phyloP scores from a whole-genome alignment of 1,139 yeast genomes.

The Blastobotrys persicus region DNA sequence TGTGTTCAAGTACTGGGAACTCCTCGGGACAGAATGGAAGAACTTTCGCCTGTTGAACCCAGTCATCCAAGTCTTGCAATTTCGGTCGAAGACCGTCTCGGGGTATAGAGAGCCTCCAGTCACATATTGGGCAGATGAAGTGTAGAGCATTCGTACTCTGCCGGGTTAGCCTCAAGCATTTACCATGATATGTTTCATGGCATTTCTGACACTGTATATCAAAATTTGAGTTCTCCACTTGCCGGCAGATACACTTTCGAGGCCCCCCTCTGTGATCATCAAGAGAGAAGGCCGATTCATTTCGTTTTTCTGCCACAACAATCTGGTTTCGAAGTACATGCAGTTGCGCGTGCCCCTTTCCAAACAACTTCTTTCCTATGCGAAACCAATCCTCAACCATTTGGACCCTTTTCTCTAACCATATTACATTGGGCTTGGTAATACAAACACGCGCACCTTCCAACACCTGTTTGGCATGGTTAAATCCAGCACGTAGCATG shows the following conservation, averaged over 20 bases:
- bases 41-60: slow-evolving; percentile 26
- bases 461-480: slow-evolving; percentile 28
- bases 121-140: slow-evolving; percentile 71
- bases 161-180: slow-evolving; percentile 52
- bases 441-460: slow-evolving; percentile 29
- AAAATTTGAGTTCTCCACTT: slow-evolving; percentile 54
- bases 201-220: slow-evolving; percentile 83
- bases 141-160: slow-evolving; percentile 29
- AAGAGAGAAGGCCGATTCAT: slow-evolving; percentile 42
- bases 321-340: slow-evolving; percentile 37
- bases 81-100: slow-evolving; percentile 38
- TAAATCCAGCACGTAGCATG: slow-evolving; percentile 34
- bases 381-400: slow-evolving; percentile 45
- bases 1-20: slow-evolving; percentile 30
- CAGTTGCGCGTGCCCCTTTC: slow-evolving; percentile 39
- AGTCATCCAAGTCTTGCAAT: slow-evolving; percentile 37
- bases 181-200: slow-evolving; percentile 76
- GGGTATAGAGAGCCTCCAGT: slow-evolving; percentile 38
- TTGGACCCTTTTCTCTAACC: slow-evolving; percentile 24
- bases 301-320: slow-evolving; percentile 37
- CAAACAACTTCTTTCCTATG: slow-evolving; percentile 41
- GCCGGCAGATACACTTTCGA: slow-evolving; percentile 60
- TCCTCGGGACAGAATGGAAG: slow-evolving; percentile 35
- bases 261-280: slow-evolving; percentile 41
- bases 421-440: slow-evolving; percentile 21